These are phyloP conservation scores for Sequoiadendron giganteum DNA, from an alignment of 75 land plant species.

Conservation along the genomic window DNA sequence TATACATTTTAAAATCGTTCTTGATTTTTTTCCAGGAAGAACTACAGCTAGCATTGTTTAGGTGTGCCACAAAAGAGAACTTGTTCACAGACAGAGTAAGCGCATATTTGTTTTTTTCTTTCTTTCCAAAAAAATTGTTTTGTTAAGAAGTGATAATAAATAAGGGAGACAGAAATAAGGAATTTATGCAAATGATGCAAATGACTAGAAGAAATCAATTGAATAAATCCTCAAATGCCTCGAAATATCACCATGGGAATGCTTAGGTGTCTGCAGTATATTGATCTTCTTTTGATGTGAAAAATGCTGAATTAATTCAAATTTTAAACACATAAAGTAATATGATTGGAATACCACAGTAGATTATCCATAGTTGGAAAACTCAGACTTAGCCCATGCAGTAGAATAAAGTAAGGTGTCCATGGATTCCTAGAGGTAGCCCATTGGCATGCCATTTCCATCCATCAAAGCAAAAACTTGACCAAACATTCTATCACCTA, in stretches of 20 bases:
- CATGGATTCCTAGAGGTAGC: no score
- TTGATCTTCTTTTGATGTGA: neutral
- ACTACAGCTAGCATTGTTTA: conserved; percentile 69
- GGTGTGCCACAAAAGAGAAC: conserved; percentile 52
- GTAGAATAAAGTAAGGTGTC: no score
- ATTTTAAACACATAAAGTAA: neutral
- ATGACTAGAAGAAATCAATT: neutral
- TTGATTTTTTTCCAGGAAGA: conserved; percentile 41
- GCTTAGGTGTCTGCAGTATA: neutral
- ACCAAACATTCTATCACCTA: no score
- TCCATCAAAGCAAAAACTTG: no score
- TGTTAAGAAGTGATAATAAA: neutral
- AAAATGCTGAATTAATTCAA: neutral
- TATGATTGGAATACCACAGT: no score
- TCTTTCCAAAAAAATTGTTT: neutral
- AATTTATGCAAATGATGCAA: neutral
- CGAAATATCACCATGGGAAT: neutral
- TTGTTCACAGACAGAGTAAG: conserved; percentile 74
- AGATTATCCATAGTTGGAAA: no score
- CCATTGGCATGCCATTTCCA: no score
- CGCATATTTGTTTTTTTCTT: neutral
- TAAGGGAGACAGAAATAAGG: neutral
- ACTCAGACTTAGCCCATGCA: no score
- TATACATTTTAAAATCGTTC: neutral
- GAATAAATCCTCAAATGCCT: neutral